Evolutionary conservation across 2,329 filamentous ascomycete species (phyloP), one percentile per base, ranked within the genome.

Genomic region (Grosmannia huntii): DNA sequence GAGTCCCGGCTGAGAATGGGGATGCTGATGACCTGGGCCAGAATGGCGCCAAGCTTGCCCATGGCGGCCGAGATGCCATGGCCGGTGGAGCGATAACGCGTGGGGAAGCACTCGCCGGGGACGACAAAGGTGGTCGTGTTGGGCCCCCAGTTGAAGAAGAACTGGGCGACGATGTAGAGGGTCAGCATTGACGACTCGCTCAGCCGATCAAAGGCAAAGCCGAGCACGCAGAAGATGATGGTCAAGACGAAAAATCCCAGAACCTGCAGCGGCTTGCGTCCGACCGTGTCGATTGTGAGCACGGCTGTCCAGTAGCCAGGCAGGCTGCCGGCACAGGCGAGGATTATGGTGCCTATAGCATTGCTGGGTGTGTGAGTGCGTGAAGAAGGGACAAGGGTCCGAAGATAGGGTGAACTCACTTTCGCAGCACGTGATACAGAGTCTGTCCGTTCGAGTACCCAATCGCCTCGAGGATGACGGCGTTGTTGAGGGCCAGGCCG

Each of bases 281-380:
- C 89, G 19, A 91, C 64, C 1, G 80, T 89, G 69, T 92, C 89
- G 60, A 90, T 82, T 1, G 81, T 83, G 14, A 86, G 76, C 31
- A 91, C 81, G 1, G 86, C 87, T 11, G 85, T 78, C 86, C 86
- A 90, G 72, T 91, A 92, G 14, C 89, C 89, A 0, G 88, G 88
- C 5, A 92, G 81, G 16, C 87, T 84, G 44, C 88, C 88, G 6
- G 88, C 88, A 64, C 85, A 88, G 60, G 87, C 80, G 33, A 92
- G 72, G 61, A 92, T 89, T 58, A 92, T 79, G 68, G 89, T 89
- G 7, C 88, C 89, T 1, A 89, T 78, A 10, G 88, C 86, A 58
- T 83, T 84, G 68, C 61, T 62, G 14, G 25, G 14, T 4, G 21
- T 14, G 46, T 14, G 33, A 36, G 33, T 11, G n/a, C n/a, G n/a